These are phyloP conservation scores for Clarireedia hainanense DNA, from an alignment of 2,329 filamentous ascomycete species.

Conservation along the genomic window DNA sequence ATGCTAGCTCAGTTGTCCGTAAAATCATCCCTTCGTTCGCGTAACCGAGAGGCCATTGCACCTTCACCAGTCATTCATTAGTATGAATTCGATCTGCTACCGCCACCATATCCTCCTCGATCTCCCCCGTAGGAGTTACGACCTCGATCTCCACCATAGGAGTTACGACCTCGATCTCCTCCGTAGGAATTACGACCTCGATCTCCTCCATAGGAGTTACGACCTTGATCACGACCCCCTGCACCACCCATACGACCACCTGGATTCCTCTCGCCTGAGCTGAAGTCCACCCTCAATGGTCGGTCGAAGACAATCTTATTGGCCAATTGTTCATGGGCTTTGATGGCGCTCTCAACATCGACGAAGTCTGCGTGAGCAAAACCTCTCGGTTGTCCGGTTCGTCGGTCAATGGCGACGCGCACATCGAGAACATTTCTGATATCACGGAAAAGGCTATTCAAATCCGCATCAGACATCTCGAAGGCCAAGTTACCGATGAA, in stretches of 20 bases:
- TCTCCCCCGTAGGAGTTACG: not conserved
- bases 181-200: not conserved
- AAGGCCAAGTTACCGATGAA: constrained; percentile 84
- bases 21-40: not conserved
- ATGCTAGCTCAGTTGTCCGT: constrained; percentile 1
- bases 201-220: not conserved
- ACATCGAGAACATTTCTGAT: constrained; percentile 66
- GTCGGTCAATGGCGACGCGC: constrained; percentile 73
- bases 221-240: not conserved
- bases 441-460: constrained; percentile 68
- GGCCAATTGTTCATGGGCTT: constrained; percentile 48
- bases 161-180: not conserved
- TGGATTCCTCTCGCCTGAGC: constrained; percentile 9
- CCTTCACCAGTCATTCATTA: not conserved
- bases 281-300: constrained; percentile 56
- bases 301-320: constrained; percentile 58
- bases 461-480: constrained; percentile 74
- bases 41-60: not conserved
- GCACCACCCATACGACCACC: not conserved
- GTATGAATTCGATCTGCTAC: not conserved
- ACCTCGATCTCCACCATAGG: constrained; percentile 1
- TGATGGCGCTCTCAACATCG: constrained; percentile 55
- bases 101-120: not conserved
- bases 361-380: constrained; percentile 80
- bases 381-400: constrained; percentile 72